Percentiles rank a stretch among this genome's conserved stretches.
Conservation (phyloP, 1,284 basidiomycete species). For the Ceratobasidium sp. region DNA sequence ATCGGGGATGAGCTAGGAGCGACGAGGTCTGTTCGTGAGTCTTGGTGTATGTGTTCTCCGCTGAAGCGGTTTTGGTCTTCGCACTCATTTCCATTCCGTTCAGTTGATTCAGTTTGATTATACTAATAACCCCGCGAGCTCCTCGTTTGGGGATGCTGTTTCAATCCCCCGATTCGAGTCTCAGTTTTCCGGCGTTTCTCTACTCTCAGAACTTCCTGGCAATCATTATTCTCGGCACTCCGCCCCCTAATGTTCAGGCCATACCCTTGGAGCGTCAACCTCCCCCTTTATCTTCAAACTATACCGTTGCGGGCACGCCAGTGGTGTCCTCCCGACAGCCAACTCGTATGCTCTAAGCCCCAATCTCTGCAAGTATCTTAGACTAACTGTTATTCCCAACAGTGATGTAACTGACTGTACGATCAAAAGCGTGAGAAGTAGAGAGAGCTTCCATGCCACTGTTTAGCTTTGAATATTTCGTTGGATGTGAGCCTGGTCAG, state of each 20-base stretch:
- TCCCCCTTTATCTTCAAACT: background rate
- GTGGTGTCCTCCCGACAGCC: slow-evolving; percentile 26
- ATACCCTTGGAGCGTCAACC: slow-evolving; percentile 11
- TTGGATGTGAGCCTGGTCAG: slow-evolving; percentile 20
- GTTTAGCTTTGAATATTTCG: slow-evolving; percentile 18
- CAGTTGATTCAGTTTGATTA: background rate
- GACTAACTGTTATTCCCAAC: too few species aligned
- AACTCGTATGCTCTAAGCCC: slow-evolving; percentile 9
- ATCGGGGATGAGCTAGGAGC: too few species aligned
- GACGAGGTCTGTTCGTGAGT: slow-evolving; percentile 4
- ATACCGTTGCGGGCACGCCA: slow-evolving; percentile 9
- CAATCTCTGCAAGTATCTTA: background rate
- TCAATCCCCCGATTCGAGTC: background rate
- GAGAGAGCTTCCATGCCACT: slow-evolving; percentile 17
- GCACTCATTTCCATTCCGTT: background rate
- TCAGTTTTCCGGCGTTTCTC: background rate
- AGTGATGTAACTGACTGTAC: slow-evolving; percentile 38
- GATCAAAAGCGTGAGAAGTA: slow-evolving; percentile 8
- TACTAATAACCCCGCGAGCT: background rate
- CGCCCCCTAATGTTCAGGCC: background rate
- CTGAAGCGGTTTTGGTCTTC: background rate
- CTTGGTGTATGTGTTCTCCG: background rate
- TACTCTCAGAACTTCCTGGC: background rate
- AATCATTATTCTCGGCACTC: background rate
- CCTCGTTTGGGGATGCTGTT: background rate